Conservation (phyloP, 1,284 basidiomycete species). For the Irpex lacteus region DNA sequence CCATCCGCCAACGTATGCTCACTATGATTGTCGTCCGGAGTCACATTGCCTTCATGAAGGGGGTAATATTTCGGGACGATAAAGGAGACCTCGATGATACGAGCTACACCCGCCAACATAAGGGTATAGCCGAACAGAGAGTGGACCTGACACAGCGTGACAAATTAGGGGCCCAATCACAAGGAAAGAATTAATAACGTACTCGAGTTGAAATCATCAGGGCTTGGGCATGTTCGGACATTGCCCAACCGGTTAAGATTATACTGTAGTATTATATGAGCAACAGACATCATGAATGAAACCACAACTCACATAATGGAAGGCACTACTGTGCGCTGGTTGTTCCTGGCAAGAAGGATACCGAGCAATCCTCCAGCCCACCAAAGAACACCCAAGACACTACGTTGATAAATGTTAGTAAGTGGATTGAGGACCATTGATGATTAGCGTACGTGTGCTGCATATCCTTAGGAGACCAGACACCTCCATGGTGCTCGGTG, state of each 20-base stretch:
- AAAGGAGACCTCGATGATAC: conserved; percentile 89
- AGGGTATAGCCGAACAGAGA: conserved; percentile 82
- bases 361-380: conserved; percentile 91
- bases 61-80: conserved; percentile 40
- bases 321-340: conserved; percentile 84
- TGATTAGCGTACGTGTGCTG: conserved; percentile 75
- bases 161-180: not conserved
- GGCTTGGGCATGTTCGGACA: conserved; percentile 88
- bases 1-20: conserved; percentile 62
- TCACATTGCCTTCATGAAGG: conserved; percentile 23
- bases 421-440: not conserved
- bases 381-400: conserved; percentile 54
- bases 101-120: conserved; percentile 80
- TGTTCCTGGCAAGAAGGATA: conserved; percentile 82
- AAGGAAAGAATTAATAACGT: conserved; percentile 4
- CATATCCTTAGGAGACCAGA: conserved; percentile 91
- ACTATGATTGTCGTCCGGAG: conserved; percentile 48
- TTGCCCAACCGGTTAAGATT: conserved; percentile 91
- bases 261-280: conserved; percentile 46
- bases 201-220: conserved; percentile 84
- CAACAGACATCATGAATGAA: not conserved
- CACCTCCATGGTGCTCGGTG: conserved; percentile 82
- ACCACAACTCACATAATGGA: conserved; percentile 64
- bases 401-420: conserved; percentile 16
- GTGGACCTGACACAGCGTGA: conserved; percentile 58